Base-by-base conservation (phyloP, 306 rosid species). In the Vachellia pachyceras region DNA sequence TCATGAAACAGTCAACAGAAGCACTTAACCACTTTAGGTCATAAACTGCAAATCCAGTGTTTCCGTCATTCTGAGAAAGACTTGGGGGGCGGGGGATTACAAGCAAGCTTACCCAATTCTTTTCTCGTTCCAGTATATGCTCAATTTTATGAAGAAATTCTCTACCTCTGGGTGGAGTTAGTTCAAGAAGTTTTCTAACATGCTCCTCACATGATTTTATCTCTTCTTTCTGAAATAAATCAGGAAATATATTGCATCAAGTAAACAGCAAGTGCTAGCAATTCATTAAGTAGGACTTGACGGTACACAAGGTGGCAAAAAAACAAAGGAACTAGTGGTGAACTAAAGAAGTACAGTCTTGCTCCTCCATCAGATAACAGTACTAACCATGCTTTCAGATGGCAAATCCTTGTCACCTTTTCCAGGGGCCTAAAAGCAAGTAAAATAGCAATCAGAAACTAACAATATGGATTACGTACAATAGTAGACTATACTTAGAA, bases 311-410 rank as follows among this genome's bases (percentile, higher is more conserved):
- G 36, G 22, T 42, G 36, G 18, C 37, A 60, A 60, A 60, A 25
- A 60, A 20, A 69, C 7, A 23, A 44, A 69, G 7, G 50, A 22
- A 12, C 18, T 12, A 42, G 37, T 11, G 37, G 29, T 29, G 33
- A 45, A 41, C 70, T 6, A 45, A 72, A 44, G 39, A 72, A 44
- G 39, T 47, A 85, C 35, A 57, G 23, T 52, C 61, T 49, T 77
- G 82, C 50, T 52, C 37, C 39, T 69, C 70, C 69, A 60, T 60
- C 68, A 29, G 66, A 78, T 29, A 80, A 45, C 17, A 64, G 68
- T 69, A 90, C 98, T 86, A 65, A 94, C 98, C 97, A 91, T 83
- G 93, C 82, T 91, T 86, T 95, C 99, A 69, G 99, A 95, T 58
- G 97, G 94, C 77, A 84, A 80, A 84, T 95, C 97, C 77, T 91